Base-by-base conservation (phyloP, 192 early-diverging fungal species). In the Mortierella antarctica region DNA sequence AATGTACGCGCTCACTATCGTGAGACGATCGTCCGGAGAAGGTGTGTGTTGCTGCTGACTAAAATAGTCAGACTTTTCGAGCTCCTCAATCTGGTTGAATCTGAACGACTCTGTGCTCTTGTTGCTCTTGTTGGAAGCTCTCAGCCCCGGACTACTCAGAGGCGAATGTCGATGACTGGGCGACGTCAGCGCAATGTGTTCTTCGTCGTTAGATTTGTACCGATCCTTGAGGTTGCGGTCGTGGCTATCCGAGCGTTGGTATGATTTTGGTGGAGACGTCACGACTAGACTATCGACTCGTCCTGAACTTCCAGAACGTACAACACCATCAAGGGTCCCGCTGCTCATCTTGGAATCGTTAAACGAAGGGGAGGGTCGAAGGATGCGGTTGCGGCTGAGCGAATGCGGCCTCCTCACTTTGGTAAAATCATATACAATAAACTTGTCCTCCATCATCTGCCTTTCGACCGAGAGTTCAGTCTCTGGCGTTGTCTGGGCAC, bases 401-500 rank as follows among this genome's bases (percentile, higher is more conserved):
- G 77, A 80, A 0, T 71, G 70, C 2, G 77, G 58, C n/a, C 77
- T 46, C 55, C 58, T 80, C 41, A 85, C 80, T 65, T 94, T 93
- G 13, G 91, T 90, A 65, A 85, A 92, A 57, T 96, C 94, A 68
- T 89, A 96, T 4, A 90, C 80, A 15, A 86, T 82, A 67, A 94
- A 96, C 65, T 93, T 91, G 57, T 92, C 92, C 58, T 95, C 93
- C 93, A 96, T 95, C 54, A 90, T 73, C 57, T 88, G 88, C 90
- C 92, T 90, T 60, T 91, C 90, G 46, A 80, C 86, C 7, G 85
- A 85, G 39, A 86, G 72, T 55, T 86, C 84, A 12, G 82, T 83
- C 15, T 86, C 82, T 44, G 74, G 76, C 20, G 74, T 80, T 5
- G 68, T 83, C 48, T 85, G 82, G 9, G 74, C 84, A 31, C 86